Base-by-base conservation (phyloP, 164 flowering plant genomes). In the Euptelea pleiosperma region DNA sequence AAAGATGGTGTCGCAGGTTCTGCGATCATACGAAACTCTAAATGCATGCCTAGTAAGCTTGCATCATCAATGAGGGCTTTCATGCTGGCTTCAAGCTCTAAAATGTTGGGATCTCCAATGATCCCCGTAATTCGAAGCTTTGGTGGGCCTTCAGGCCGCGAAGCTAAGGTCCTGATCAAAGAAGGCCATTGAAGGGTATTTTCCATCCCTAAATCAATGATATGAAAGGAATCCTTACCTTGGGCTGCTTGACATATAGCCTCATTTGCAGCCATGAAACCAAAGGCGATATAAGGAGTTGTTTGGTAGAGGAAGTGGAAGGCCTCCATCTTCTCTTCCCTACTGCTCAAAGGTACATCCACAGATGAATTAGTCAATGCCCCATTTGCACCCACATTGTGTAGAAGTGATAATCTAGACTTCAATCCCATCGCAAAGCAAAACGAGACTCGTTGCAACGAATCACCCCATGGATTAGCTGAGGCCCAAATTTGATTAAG, bases 271-370 rank as follows among this genome's bases (percentile, higher is more conserved):
- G 80, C 79, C 81, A 77, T 62, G 77, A 73, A 82, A 22, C 82
- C 90, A 48, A 84, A 84, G 3, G 78, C 75, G 37, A 80, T 61
- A 61, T 71, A 85, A 37, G 91, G 91, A 48, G 86, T 84, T 26
- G 80, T 51, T 63, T 78, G 84, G 65, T 84, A 60, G 28, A 84
- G 76, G 24, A 76, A 70, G 4, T 72, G 72, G 50, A 78, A 79
- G 41, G 83, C 86, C 57, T 84, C 83, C 60, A 62, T 29, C 40
- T 68, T 82, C 64, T 84, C 86, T 64, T 74, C 75, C 39, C 68
- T 70, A 1, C 67, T 63, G 54, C 70, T 21, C 46, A 41, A 31
- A 7, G 76, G 67, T 0, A 41, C 35, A 51, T 73, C 70, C 16
- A 26, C 52, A 29, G 35, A 54, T 29, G 52, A 65, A 64, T 29